These are phyloP conservation scores for Nicotiana paniculata DNA, from an alignment of 257 asterid species.

Conservation along the genomic window DNA sequence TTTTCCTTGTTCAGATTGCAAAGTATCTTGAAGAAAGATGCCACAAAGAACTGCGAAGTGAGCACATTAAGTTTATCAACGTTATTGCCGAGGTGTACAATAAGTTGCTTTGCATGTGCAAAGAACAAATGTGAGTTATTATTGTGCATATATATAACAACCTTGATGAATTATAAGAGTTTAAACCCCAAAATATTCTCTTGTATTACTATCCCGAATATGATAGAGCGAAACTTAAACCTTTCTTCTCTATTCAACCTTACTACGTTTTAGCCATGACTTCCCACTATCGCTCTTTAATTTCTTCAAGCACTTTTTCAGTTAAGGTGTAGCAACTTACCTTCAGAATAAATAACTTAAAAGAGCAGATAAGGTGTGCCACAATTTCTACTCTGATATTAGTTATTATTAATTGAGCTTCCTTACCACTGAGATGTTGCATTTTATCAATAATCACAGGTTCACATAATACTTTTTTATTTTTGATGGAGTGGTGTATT, in stretches of 20 bases:
- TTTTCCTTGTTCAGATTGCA: conserved; percentile 50
- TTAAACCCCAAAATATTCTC: background rate
- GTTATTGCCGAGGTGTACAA: conserved; percentile 63
- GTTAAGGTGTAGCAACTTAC: background rate
- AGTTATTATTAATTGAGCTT: background rate
- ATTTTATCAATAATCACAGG: background rate
- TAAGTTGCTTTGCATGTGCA: conserved; percentile 70
- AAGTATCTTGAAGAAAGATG: conserved; percentile 90
- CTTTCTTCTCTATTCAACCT: background rate
- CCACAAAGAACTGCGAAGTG: conserved; percentile 75
- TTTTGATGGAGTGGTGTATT: too few species aligned
- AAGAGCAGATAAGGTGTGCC: background rate
- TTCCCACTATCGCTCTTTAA: background rate
- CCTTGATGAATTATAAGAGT: background rate
- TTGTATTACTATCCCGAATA: background rate
- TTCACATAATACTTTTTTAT: background rate
- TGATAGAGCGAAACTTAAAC: background rate
- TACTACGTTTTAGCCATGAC: background rate
- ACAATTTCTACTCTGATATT: background rate
- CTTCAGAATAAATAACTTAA: background rate
- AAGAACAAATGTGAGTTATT: conserved; percentile 78
- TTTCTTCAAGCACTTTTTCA: background rate
- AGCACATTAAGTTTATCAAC: conserved; percentile 51
- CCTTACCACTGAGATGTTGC: background rate
- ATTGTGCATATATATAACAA: background rate